A percentile compares a stretch with the other conserved stretches of the same genome.
Conservation (phyloP, 202 grass and related monocot genomes). For the Schoenoplectus triqueter region DNA sequence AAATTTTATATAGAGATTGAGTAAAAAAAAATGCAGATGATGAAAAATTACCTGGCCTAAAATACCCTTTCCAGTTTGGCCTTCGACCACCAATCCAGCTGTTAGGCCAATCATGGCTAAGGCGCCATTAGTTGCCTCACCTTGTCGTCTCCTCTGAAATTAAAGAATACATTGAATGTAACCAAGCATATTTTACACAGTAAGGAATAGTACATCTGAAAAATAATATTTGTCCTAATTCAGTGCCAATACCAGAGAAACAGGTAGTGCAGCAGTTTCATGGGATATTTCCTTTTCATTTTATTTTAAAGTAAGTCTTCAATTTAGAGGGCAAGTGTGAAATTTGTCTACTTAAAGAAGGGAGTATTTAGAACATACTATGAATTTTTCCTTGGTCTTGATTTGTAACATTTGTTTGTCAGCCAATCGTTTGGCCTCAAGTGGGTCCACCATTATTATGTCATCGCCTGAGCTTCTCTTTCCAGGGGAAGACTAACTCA, state of each 20-base stretch:
- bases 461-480: constrained; percentile 73
- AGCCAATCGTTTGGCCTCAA: constrained; percentile 89
- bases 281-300: neutral
- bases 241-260: neutral
- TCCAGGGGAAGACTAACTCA: constrained; percentile 47
- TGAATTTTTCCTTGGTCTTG: constrained; percentile 72
- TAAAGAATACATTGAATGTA: constrained; percentile 12
- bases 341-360: neutral
- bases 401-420: constrained; percentile 94
- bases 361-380: constrained; percentile 43
- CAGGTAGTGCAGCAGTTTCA: neutral
- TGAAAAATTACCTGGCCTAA: constrained; percentile 67
- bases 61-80: constrained; percentile 90
- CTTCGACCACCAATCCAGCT: constrained; percentile 67
- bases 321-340: too few relatives aligned
- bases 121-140: constrained; percentile 85
- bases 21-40: too few relatives aligned
- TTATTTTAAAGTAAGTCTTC: neutral
- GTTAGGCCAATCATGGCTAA: constrained; percentile 92
- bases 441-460: constrained; percentile 91
- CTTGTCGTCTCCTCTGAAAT: constrained; percentile 68
- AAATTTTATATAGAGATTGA: neutral
- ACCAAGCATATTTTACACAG: neutral
- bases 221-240: neutral
- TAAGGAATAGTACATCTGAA: neutral